Evolutionary conservation across 306 rosid species (phyloP).

Genomic region (Vachellia collinsii): DNA sequence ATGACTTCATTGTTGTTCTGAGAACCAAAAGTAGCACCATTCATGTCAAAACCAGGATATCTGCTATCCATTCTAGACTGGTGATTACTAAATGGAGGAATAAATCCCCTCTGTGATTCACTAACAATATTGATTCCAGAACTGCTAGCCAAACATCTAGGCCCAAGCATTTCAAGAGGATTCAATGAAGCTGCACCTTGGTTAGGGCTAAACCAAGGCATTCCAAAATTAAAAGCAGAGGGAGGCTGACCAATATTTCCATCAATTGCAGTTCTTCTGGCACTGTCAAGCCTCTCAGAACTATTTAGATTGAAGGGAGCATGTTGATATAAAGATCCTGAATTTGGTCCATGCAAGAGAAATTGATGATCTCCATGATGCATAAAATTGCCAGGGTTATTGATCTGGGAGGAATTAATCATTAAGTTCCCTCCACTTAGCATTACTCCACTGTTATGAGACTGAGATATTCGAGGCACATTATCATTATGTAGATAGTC

Average conservation of each 20-base stretch:
- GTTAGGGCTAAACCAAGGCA: conserved; percentile 15
- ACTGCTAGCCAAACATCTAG: conserved; percentile 35
- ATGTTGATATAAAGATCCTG: conserved; percentile 17
- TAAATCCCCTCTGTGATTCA: conserved; percentile 13
- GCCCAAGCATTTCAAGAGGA: conserved; percentile 36
- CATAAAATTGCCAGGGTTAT: conserved; percentile 32
- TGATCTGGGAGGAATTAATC: conserved; percentile 35
- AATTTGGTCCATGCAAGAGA: conserved; percentile 14
- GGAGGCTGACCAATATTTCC: conserved; percentile 33
- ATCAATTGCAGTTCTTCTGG: not conserved
- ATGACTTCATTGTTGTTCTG: conserved; percentile 31
- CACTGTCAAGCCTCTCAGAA: conserved; percentile 30
- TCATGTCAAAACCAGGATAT: conserved; percentile 30
- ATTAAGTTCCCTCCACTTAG: conserved; percentile 21
- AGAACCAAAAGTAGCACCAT: conserved; percentile 31
- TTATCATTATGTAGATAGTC: conserved; percentile 12
- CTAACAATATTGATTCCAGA: conserved; percentile 27
- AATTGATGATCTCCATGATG: conserved; percentile 19
- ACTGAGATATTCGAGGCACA: conserved; percentile 32
- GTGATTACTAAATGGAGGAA: conserved; percentile 34
- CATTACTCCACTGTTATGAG: conserved; percentile 3
- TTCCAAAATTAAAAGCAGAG: conserved; percentile 34
- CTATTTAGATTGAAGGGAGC: conserved; percentile 33
- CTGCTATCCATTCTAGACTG: conserved; percentile 16
- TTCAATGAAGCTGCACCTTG: conserved; percentile 38